These are phyloP conservation scores for Coniochaeta sp. DNA, from an alignment of 2,329 filamentous ascomycete genomes.

Conservation along the genomic window DNA sequence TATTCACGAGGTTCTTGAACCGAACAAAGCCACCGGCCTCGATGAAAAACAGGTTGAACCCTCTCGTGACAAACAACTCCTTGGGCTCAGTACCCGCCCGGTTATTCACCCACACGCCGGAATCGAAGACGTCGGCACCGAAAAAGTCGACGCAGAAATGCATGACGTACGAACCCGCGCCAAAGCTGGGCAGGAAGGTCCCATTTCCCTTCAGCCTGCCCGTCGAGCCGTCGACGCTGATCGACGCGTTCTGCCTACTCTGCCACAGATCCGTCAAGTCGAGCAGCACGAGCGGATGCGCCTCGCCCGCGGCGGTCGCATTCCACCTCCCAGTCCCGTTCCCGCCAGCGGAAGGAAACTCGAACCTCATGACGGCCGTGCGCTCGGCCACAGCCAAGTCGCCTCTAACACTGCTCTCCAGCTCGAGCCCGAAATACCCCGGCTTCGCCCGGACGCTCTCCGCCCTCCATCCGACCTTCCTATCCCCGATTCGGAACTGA, in stretches of 20 bases:
- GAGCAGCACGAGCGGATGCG: slow-evolving; percentile 45
- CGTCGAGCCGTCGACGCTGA: slow-evolving; percentile 39
- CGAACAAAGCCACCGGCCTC: slow-evolving; percentile 47
- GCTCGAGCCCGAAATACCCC: slow-evolving; percentile 51
- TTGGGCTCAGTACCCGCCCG: slow-evolving; percentile 29
- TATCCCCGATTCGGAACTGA: slow-evolving; percentile 40
- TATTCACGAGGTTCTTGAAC: slow-evolving; percentile 36
- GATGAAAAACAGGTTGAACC: slow-evolving; percentile 33
- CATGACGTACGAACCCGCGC: slow-evolving; percentile 47
- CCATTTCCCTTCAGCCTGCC: slow-evolving; percentile 51
- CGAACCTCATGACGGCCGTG: slow-evolving; percentile 55
- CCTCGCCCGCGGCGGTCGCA: slow-evolving; percentile 3
- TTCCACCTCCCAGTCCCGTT: slow-evolving; percentile 8
- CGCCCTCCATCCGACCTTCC: slow-evolving; percentile 30
- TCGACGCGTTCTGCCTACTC: slow-evolving; percentile 38
- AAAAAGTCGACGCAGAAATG: slow-evolving; percentile 56
- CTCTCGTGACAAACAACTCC: slow-evolving; percentile 27
- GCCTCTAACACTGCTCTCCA: slow-evolving; percentile 44
- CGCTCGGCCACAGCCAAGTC: slow-evolving; percentile 56
- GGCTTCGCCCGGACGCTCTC: slow-evolving; percentile 39
- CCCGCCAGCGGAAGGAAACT: slow-evolving; percentile 37
- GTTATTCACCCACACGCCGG: slow-evolving; percentile 31
- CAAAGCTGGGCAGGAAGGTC: slow-evolving; percentile 54
- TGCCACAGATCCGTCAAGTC: slow-evolving; percentile 55
- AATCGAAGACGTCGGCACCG: slow-evolving; percentile 28